A percentile compares a stretch with the other conserved stretches of the same genome.
phyloP scores from a whole-genome alignment of 2,329 filamentous ascomycete genomes.

The Geosmithia flava region DNA sequence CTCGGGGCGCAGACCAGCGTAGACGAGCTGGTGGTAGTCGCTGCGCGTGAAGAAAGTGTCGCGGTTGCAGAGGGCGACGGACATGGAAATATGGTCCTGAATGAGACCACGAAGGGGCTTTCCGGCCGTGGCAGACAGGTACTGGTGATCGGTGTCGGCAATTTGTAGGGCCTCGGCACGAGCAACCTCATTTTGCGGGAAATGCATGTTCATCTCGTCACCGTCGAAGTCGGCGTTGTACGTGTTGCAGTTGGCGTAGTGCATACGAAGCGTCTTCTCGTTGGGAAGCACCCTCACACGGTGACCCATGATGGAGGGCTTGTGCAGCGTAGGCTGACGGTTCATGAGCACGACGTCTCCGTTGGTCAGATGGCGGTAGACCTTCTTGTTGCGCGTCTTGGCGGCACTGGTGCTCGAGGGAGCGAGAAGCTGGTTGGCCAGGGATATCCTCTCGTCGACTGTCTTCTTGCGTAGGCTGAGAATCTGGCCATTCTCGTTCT shows the following conservation, averaged over 20 bases:
- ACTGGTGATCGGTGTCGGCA: slow-evolving; percentile 95
- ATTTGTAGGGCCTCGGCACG: slow-evolving; percentile 85
- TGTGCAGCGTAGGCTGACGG: slow-evolving; percentile 92
- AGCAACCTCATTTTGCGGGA: slow-evolving; percentile 92
- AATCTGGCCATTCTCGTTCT: slow-evolving; percentile 89
- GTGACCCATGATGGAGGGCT: slow-evolving; percentile 98
- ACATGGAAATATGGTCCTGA: slow-evolving; percentile 96
- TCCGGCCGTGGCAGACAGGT: slow-evolving; percentile 84
- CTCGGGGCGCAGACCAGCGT: slow-evolving; percentile 80
- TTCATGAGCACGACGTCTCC: slow-evolving; percentile 99
- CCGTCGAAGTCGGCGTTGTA: slow-evolving; percentile 99
- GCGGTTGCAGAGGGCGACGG: slow-evolving; percentile 77
- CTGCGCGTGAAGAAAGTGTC: slow-evolving; percentile 83
- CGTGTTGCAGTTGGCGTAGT: slow-evolving; percentile 98
- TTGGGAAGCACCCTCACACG: slow-evolving; percentile 82
- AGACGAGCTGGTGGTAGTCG: slow-evolving; percentile 89
- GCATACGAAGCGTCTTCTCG: slow-evolving; percentile 97
- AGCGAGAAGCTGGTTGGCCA: slow-evolving; percentile 87
- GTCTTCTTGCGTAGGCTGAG: slow-evolving; percentile 81
- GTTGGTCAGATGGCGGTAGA: slow-evolving; percentile 89
- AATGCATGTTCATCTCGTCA: slow-evolving; percentile 99
- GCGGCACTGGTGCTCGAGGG: slow-evolving; percentile 64
- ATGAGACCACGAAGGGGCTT: slow-evolving; percentile 92
- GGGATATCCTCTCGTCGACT: slow-evolving; percentile 71
- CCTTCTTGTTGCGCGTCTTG: slow-evolving; percentile 83